Percentiles rank a stretch among this genome's conserved stretches.
Evolutionary conservation across 2,329 filamentous ascomycete genomes (phyloP).

Genomic region (Teratosphaeria nubilosa): DNA sequence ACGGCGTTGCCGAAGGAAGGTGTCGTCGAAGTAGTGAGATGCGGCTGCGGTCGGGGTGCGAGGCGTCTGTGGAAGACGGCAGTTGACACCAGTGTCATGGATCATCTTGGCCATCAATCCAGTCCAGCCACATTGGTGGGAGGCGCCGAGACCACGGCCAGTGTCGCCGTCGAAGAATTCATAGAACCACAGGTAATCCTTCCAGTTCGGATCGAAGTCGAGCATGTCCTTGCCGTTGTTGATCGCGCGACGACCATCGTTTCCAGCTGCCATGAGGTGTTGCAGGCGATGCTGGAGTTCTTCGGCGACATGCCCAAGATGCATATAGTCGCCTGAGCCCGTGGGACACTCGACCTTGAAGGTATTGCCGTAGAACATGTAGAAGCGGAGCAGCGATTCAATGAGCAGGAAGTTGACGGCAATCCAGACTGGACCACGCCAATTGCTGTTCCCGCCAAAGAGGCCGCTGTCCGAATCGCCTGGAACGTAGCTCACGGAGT

Average conservation of each 20-base stretch:
- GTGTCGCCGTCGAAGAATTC: conserved; percentile 95
- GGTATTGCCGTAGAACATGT: conserved; percentile 85
- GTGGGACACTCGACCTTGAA: conserved; percentile 90
- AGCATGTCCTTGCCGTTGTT: conserved; percentile 76
- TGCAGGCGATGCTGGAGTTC: conserved; percentile 91
- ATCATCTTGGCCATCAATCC: conserved; percentile 94
- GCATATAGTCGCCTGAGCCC: conserved; percentile 89
- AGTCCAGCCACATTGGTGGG: conserved; percentile 94
- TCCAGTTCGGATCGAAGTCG: conserved; percentile 89
- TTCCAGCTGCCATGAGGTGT: conserved; percentile 75
- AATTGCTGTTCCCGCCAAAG: conserved; percentile 96
- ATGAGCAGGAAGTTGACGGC: conserved; percentile 93
- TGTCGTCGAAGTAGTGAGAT: conserved; percentile 91
- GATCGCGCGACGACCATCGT: conserved; percentile 79
- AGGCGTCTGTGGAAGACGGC: conserved; percentile 85
- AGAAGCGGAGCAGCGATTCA: conserved; percentile 89
- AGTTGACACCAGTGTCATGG: conserved; percentile 86
- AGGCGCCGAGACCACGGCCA: conserved; percentile 80
- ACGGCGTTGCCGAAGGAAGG: conserved; percentile 52
- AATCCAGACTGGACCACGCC: conserved; percentile 89
- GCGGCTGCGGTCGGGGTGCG: conserved; percentile 75
- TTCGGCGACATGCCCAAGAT: conserved; percentile 86
- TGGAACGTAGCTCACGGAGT: conserved; percentile 79
- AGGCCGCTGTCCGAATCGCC: conserved; percentile 94
- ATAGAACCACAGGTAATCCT: conserved; percentile 88